Base-by-base conservation (phyloP, 73 alveolate species). In the Durusdinium trenchii region DNA sequence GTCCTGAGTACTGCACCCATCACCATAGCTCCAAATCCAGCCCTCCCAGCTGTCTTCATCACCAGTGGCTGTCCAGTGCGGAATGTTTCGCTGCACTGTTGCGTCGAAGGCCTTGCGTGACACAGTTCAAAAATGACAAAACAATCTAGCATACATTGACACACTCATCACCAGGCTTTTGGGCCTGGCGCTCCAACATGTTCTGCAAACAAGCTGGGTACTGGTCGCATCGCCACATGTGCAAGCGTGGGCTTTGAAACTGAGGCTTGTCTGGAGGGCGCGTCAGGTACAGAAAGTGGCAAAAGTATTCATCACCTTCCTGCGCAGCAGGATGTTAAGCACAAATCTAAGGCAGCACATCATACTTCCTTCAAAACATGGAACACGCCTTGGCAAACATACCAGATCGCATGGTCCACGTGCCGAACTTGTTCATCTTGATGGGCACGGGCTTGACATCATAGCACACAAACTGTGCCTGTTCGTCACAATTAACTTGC, bases 1-100 rank as follows among this genome's bases (percentile, higher is more conserved):
- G 32, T 18, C 3, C 87, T 78, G 38, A 78, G 87, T 16, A 5
- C 40, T 16, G 87, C 57, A 6, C 87, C 87, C 87, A 42, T 78
- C 45, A 7, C 87, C 87, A 26, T 78, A 78, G 87, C 62, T 43
- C 87, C 87, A 78, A 40, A 78, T 40, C 87, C 87, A 78, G 36
- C 61, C 87, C 14, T 78, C 42, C 60, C 61, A 78, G 7, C 42
- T 14, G 62, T 78, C 45, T 40, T 57, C 42, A 76, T 45, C 62
- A 0, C 61, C 87, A 9, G 1, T 40, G 43, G 42, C 38, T 18
- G 87, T 78, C 87, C 87, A 78, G 61, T 78, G 87, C n/a, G 87
- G 62, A 6, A 0, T 3, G 42, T 16, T 78, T 40, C 87, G 57
- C 62, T 78, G 60, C 38, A 43, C 61, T 18, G 1, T 0, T 16